Evolutionary conservation across 106 monocot genomes (phyloP), one percentile per base, ranked within the genome.

Genomic region (Amphibolis antarctica): DNA sequence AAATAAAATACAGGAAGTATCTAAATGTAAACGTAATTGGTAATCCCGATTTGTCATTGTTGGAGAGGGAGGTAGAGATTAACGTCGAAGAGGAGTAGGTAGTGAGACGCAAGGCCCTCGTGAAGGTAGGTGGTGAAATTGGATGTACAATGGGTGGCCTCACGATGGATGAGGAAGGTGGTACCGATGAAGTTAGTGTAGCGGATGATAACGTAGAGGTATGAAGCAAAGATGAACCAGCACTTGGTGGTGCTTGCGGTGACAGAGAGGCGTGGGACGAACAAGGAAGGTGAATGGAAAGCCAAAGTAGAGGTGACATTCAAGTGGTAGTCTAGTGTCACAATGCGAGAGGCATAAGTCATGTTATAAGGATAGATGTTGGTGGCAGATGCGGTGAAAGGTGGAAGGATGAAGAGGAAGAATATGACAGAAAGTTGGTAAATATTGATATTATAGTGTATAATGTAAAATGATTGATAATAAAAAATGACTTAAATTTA

Each of bases 141-240:
- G 62, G 55, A 48, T 55, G 85, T 69, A 82, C 89, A 89, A 55
- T 56, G 31, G 57, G 74, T 18, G 52, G 78, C 75, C 19, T 26
- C 4, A 43, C 58, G 25, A 4, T 66, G 30, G 10, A 81, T 75
- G 28, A 85, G 85, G 77, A 89, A 89, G 62, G 89, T 85, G 18
- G 55, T 48, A 64, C 77, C 85, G 57, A 77, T 79, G 71, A 42
- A 44, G 72, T 85, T 89, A 64, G 82, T 62, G 70, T 89, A 56
- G 57, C 67, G 67, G 62, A 72, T 58, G 50, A 72, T 79, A 28
- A 84, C 82, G 76, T 77, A 86, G 59, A 86, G 57, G 83, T 81
- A 91, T 43, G 89, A 71, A 44, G 72, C 80, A 60, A 66, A 77
- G 53, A 90, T 83, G 76, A 54, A 86, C 89, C 90, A 91, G 78